A percentile compares a stretch with the other conserved stretches of the same genome.
Conservation (phyloP, 2,329 filamentous ascomycete genomes). For the Talaromyces sp. region DNA sequence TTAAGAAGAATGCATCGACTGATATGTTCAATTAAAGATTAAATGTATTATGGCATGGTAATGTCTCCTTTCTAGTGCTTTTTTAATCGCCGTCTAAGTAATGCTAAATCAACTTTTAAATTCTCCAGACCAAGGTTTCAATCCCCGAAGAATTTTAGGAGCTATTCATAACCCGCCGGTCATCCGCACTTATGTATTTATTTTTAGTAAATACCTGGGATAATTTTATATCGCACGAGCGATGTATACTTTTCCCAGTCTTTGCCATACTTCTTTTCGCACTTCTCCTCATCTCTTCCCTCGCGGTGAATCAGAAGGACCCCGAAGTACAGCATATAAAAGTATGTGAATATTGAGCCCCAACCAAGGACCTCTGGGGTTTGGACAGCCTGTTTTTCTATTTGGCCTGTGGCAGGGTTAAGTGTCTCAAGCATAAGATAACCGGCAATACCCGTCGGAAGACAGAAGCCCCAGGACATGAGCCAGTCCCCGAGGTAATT, state of each 20-base stretch:
- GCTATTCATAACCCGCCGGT: background rate
- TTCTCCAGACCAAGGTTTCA: background rate
- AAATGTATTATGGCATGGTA: background rate
- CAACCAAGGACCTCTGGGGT: conserved; percentile 72
- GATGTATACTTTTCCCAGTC: conserved; percentile 89
- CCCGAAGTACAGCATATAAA: conserved; percentile 90
- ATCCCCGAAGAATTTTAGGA: background rate
- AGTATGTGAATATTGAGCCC: conserved; percentile 87
- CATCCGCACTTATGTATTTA: background rate
- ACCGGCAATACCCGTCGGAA: conserved; percentile 80
- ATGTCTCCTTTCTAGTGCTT: background rate
- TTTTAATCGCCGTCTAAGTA: background rate
- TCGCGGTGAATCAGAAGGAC: conserved; percentile 82
- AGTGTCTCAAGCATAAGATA: conserved; percentile 61
- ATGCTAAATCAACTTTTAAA: background rate
- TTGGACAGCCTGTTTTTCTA: conserved; percentile 68
- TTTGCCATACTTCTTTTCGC: conserved; percentile 80
- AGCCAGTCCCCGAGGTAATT: conserved; percentile 96
- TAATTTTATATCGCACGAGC: conserved; percentile 73
- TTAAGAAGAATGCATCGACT: background rate
- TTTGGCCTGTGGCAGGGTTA: conserved; percentile 50
- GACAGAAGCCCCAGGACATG: conserved; percentile 83
- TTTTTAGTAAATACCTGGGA: conserved; percentile 74
- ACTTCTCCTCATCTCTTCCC: conserved; percentile 84
- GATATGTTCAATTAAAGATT: background rate